Percentiles rank a stretch among this genome's conserved stretches.
phyloP scores from a whole-genome alignment of 2,329 filamentous ascomycete species.

The Lachnellula arida region DNA sequence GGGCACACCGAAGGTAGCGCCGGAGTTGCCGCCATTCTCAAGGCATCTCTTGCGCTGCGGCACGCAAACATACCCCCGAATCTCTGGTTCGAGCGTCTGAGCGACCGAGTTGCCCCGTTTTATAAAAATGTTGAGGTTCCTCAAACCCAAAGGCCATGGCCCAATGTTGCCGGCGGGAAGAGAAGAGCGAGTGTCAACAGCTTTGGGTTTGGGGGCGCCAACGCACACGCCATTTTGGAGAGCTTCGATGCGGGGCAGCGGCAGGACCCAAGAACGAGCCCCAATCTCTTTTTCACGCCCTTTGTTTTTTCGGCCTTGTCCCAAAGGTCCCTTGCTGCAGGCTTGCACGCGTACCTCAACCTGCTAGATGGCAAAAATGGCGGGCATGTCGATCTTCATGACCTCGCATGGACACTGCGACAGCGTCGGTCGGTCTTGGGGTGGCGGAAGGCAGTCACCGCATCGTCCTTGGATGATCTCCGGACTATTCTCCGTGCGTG shows the following conservation, averaged over 20 bases:
- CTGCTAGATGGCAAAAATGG: too few species aligned
- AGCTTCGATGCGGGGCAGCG: slow-evolving; percentile 17
- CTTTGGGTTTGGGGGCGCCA: slow-evolving; percentile 27
- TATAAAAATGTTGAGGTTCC: slow-evolving; percentile 6
- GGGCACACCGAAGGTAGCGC: slow-evolving; percentile 25
- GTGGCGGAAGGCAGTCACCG: too few species aligned
- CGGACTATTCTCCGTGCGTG: neutral
- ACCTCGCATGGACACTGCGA: too few species aligned
- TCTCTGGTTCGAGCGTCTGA: slow-evolving; percentile 11
- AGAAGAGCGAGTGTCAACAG: slow-evolving; percentile 21
- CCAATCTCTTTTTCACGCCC: too few species aligned
- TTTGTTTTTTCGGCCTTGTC: neutral
- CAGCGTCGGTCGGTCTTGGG: too few species aligned
- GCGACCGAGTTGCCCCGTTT: slow-evolving; percentile 22
- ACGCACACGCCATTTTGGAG: slow-evolving; percentile 20
- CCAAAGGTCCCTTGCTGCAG: too few species aligned
- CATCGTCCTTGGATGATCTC: too few species aligned
- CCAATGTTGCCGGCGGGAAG: neutral
- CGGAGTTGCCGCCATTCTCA: slow-evolving; percentile 23
- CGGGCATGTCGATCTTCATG: too few species aligned
- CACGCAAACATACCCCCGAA: slow-evolving; percentile 7
- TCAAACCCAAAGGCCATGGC: slow-evolving; percentile 13
- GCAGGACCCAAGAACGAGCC: too few species aligned
- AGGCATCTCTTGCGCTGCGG: slow-evolving; percentile 25
- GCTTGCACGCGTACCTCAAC: too few species aligned